These are phyloP conservation scores for Taphrina betulina DNA, from an alignment of 1,139 yeast genomes.

Conservation along the genomic window DNA sequence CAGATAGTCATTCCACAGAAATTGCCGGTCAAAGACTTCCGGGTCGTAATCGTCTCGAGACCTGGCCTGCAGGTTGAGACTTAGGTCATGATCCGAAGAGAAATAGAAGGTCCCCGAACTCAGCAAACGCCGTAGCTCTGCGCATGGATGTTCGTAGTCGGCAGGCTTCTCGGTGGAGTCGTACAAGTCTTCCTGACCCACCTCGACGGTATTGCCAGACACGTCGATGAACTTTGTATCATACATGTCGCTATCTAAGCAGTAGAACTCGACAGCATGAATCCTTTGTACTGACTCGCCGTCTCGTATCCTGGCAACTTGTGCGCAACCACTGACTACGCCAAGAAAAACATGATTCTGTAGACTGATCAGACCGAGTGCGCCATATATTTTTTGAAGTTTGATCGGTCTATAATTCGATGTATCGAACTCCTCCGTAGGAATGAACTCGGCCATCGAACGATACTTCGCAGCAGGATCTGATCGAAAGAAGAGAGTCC, in stretches of 20 bases:
- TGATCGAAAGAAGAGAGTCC: slow-evolving; percentile 24
- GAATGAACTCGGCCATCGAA: slow-evolving; percentile 23
- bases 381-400: slow-evolving; percentile 55
- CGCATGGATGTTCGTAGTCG: slow-evolving; percentile 73
- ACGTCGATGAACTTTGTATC: slow-evolving; percentile 69
- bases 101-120: slow-evolving; percentile 89
- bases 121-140: slow-evolving; percentile 69
- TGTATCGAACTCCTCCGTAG: slow-evolving; percentile 19
- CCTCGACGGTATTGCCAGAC: slow-evolving; percentile 41
- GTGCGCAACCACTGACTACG: slow-evolving; percentile 68
- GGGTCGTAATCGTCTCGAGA: slow-evolving; percentile 38
- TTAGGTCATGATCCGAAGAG: slow-evolving; percentile 87
- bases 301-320: slow-evolving; percentile 69
- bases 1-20: slow-evolving; percentile 96
- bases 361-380: slow-evolving; percentile 71
- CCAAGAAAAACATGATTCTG: slow-evolving; percentile 64
- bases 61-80: slow-evolving; percentile 69
- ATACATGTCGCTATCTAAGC: slow-evolving; percentile 71
- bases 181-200: slow-evolving; percentile 27
- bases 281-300: slow-evolving; percentile 79
- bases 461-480: slow-evolving; percentile 8
- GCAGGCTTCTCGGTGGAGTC: slow-evolving; percentile 26
- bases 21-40: slow-evolving; percentile 66
- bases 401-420: slow-evolving; percentile 16
- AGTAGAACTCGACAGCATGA: slow-evolving; percentile 77